phyloP scores from a whole-genome alignment of 306 rosid genomes.

The Castanea mollissima region DNA sequence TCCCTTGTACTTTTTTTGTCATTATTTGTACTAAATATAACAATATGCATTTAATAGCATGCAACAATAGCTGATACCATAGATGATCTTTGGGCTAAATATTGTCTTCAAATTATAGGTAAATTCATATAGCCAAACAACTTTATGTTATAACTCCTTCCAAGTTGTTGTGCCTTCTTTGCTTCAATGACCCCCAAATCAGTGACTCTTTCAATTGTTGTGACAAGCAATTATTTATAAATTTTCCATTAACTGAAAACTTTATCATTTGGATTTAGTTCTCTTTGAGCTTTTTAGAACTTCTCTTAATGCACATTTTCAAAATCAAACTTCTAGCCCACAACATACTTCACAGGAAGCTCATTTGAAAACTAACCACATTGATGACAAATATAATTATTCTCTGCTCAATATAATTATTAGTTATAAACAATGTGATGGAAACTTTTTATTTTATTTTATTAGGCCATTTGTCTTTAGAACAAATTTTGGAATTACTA shows the following conservation, averaged over 20 bases:
- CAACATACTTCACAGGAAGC: no score
- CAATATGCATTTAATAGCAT: slow-evolving; percentile 34
- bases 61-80: slow-evolving; percentile 62
- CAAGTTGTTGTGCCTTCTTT: not conserved
- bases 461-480: slow-evolving; percentile 59
- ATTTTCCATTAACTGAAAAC: not conserved
- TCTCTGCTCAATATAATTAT: not conserved
- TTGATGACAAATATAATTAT: not conserved
- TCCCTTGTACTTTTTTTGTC: not conserved
- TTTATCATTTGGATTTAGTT: not conserved
- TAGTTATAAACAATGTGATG: not conserved
- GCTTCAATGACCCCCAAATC: not conserved
- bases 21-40: slow-evolving; percentile 7
- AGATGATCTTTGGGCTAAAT: slow-evolving; percentile 81
- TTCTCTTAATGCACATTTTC: not conserved
- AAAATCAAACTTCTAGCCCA: not conserved
- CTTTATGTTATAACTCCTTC: slow-evolving; percentile 1
- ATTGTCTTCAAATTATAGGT: slow-evolving; percentile 87
- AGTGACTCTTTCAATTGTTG: not conserved
- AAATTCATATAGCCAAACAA: not conserved
- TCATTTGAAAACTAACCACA: not conserved
- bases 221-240: not conserved
- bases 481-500: slow-evolving; percentile 60
- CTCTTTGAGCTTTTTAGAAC: not conserved
- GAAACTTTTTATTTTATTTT: slow-evolving; percentile 2